Conservation (phyloP, 106 monocot species). For the Chionographis japonica region DNA sequence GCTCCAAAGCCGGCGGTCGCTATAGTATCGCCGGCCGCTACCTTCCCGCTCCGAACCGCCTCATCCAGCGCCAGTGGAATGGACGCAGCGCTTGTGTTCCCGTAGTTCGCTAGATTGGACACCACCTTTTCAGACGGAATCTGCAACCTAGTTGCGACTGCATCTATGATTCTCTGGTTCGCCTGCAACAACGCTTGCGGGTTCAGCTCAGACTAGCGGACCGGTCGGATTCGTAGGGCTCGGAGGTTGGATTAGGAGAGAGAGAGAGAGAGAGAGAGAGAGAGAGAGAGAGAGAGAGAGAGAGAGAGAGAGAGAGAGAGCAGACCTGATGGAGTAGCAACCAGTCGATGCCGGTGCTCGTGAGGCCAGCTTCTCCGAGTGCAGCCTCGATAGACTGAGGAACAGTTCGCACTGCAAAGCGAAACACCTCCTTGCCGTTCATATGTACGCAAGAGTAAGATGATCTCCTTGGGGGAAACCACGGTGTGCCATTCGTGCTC, state of each 20-base stretch:
- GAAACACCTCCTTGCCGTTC: conserved; percentile 99
- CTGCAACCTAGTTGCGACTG: conserved; percentile 68
- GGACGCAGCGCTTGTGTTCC: conserved; percentile 93
- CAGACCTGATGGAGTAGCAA: conserved; percentile 87
- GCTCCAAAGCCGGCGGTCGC: conserved; percentile 87
- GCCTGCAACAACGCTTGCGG: conserved; percentile 34
- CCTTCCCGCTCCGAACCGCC: conserved; percentile 63
- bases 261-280: not conserved
- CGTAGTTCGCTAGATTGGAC: conserved; percentile 90
- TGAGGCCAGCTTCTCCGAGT: conserved; percentile 59
- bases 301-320: not conserved
- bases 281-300: not conserved
- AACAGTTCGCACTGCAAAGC: conserved; percentile 84
- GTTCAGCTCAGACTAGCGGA: not conserved
- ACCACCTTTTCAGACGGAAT: conserved; percentile 83
- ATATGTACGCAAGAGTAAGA: conserved; percentile 79
- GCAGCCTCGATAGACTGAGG: conserved; percentile 65
- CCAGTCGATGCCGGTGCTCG: conserved; percentile 76
- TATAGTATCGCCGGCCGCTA: conserved; percentile 60
- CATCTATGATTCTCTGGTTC: conserved; percentile 85
- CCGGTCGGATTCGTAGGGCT: too few relatives aligned
- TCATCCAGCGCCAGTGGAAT: conserved; percentile 94
- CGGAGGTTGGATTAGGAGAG: too few relatives aligned
- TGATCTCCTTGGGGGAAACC: conserved; percentile 63
- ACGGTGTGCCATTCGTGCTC: conserved; percentile 42